Base-by-base conservation (phyloP, 2,329 filamentous ascomycete species). In the Microdochium paspali region DNA sequence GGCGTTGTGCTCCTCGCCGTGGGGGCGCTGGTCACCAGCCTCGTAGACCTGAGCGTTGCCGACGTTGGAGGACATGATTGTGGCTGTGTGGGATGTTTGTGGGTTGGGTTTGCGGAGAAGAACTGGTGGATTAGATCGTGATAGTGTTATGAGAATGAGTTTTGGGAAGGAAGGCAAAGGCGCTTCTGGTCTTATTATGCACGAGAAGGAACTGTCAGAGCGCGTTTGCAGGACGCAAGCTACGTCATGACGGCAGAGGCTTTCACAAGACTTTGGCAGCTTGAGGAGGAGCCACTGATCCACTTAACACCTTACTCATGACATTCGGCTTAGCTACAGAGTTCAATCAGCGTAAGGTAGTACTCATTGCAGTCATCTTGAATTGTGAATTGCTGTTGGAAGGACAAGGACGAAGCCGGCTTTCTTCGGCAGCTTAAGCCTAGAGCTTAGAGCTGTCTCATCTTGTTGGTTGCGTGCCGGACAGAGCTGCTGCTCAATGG, bases 21-120 rank as follows among this genome's bases (percentile, higher is more conserved):
- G 61, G 51, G 79, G 76, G 58, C 79, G 77, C 73, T 93, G 87
- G 67, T 93, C 87, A 49, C 82, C 84, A 49, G 76, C 82, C 69
- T 90, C 85, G 69, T 93, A 90, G 62, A 88, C 68, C 51, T 67
- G 63, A 53, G 67, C 58, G 63, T 71, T 74, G 56, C 87, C 87
- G 61, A 91, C 85, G 61, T 73, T 84, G 49, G 84, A 87, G 44
- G 63, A 62, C 65, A 67, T 67, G 40, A 39, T 61, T 49, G 31
- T 35, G 45, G 32, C 45, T 23, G 44, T 15, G 43, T n/a, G 10
- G 44, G 26, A 44, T 49, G 48, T 12, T 47, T 54, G 25, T 46
- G 25, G 42, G 23, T 46, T 43, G 2, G 26, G 26, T 7, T 28
- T 28, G 7, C 13, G 26, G n/a, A n/a, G n/a, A n/a, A n/a, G n/a